Conservation (phyloP, 2,329 filamentous ascomycete genomes). For the Dryadomyces quercus-mongolicae region DNA sequence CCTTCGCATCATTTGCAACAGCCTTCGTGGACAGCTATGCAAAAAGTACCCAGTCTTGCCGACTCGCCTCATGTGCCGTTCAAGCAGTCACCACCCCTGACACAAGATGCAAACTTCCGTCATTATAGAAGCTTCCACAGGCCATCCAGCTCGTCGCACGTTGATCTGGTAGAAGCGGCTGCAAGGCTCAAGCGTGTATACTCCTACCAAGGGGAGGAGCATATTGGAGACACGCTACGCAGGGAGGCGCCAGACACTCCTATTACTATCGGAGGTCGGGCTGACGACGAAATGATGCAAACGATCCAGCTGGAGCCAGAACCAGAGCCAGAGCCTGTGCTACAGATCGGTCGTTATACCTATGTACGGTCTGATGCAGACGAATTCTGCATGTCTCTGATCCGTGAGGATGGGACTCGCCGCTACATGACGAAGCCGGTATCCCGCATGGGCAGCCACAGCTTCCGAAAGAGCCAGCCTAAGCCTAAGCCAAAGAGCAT, state of each 20-base stretch:
- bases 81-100: neutral
- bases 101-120: neutral
- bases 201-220: slow-evolving; percentile 3
- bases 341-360: slow-evolving; percentile 15
- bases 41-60: neutral
- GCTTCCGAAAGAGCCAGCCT: neutral
- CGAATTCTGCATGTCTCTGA: slow-evolving; percentile 9
- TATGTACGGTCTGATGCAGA: slow-evolving; percentile 14
- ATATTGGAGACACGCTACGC: neutral
- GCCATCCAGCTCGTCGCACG: slow-evolving; percentile 7
- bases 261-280: neutral
- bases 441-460: neutral
- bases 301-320: neutral
- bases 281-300: neutral
- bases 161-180: slow-evolving; percentile 14
- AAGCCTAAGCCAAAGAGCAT: neutral
- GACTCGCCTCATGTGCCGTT: neutral
- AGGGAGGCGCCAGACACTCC: neutral
- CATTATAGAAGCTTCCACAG: neutral
- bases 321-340: slow-evolving; percentile 11
- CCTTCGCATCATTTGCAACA: neutral
- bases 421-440: slow-evolving; percentile 4
- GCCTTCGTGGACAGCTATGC: neutral
- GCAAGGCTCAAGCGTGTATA: slow-evolving; percentile 7
- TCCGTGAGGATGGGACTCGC: slow-evolving; percentile 7